These are phyloP conservation scores for Magnolia kwangsiensis DNA, from an alignment of 164 flowering plant genomes.

Conservation along the genomic window DNA sequence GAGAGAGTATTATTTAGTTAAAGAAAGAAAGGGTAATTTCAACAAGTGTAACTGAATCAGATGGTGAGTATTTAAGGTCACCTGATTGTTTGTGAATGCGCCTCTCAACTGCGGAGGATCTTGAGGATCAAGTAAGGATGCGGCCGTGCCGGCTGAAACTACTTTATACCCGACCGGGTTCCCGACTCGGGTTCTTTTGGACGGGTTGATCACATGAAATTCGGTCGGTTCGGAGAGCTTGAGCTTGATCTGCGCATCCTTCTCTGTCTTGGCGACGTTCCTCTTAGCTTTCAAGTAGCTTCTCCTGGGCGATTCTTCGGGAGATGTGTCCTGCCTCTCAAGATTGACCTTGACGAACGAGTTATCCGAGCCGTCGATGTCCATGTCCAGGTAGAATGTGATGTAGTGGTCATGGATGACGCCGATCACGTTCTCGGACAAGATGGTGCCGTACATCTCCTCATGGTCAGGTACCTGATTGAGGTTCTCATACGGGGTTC, in stretches of 20 bases:
- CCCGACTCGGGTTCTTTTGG: slow-evolving; percentile 58
- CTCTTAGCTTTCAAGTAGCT: slow-evolving; percentile 67
- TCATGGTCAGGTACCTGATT: slow-evolving; percentile 31
- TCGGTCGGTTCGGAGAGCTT: slow-evolving; percentile 79
- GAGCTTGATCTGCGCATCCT: slow-evolving; percentile 81
- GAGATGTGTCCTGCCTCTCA: slow-evolving; percentile 31
- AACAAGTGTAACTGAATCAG: neutral
- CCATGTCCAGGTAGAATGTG: slow-evolving; percentile 62
- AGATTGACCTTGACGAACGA: slow-evolving; percentile 71
- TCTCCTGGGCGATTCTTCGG: slow-evolving; percentile 58
- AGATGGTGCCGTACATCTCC: slow-evolving; percentile 39
- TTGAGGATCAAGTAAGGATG: slow-evolving; percentile 63
- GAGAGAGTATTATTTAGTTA: no score
- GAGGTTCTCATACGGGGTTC: slow-evolving; percentile 24
- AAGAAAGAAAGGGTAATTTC: neutral
- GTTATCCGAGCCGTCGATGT: slow-evolving; percentile 59
- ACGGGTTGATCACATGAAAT: slow-evolving; percentile 76
- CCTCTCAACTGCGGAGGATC: slow-evolving; percentile 81
- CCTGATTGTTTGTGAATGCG: slow-evolving; percentile 82
- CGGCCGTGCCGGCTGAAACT: slow-evolving; percentile 83
- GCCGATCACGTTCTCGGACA: slow-evolving; percentile 54
- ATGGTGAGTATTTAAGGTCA: neutral
- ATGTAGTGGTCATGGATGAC: slow-evolving; percentile 64
- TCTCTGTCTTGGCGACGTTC: slow-evolving; percentile 68
- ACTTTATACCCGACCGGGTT: slow-evolving; percentile 89